These are phyloP conservation scores for Amoeboaphelidium protococcarum DNA, from an alignment of 371 early-diverging fungal species.

Conservation along the genomic window DNA sequence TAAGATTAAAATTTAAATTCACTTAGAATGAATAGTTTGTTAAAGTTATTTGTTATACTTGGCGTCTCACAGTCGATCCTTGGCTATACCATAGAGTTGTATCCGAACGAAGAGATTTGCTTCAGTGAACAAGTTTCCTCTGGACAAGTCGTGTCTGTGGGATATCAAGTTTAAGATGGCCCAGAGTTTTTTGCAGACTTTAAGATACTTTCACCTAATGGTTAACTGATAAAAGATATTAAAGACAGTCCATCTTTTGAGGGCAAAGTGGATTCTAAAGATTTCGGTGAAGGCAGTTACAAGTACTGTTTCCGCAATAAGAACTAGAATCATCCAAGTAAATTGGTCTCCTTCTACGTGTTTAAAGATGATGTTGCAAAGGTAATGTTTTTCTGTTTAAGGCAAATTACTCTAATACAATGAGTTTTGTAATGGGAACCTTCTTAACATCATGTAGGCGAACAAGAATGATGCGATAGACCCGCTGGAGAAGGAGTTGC, in stretches of 20 bases:
- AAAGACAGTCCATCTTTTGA: background rate
- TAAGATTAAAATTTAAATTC: no score
- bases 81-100: conserved; percentile 1
- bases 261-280: background rate
- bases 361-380: background rate
- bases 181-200: conserved; percentile 39
- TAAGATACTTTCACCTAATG: no score
- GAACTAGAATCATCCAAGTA: background rate
- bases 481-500: conserved; percentile 7
- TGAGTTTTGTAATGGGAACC: no score
- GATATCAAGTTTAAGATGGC: conserved; percentile 42
- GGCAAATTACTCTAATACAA: no score
- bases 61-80: no score
- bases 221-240: background rate
- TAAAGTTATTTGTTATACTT: no score
- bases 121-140: conserved; percentile 16
- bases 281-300: background rate
- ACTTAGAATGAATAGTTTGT: no score
- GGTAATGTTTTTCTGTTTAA: background rate
- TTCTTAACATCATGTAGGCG: no score
- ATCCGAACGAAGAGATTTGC: conserved; percentile 6
- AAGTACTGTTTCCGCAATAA: background rate
- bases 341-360: background rate
- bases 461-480: background rate
- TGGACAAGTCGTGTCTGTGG: conserved; percentile 28